Evolutionary conservation across 257 asterid genomes (phyloP), one percentile per base, ranked within the genome.

Genomic region (Nicotiana tabacum): DNA sequence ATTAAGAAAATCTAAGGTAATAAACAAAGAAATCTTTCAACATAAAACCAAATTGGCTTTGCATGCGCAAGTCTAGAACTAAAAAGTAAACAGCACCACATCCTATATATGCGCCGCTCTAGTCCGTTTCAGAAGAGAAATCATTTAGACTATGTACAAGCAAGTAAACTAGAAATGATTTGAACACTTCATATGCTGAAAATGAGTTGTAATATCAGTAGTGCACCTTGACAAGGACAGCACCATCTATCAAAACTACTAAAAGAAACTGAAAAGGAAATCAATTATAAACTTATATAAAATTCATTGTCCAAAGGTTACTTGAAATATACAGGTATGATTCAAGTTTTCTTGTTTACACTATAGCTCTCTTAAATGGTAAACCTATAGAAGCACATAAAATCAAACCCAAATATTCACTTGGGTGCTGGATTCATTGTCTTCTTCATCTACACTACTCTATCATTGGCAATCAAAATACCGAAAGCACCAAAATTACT

Each of bases 321-420:
- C 77, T 18, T 72, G 37, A 72, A 72, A 43, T 72, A 72, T 72
- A 72, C 60, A 72, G 33, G 33, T 72, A 72, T 72, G 51, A 53
- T 24, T 74, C 62, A 3, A 33, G 80, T 13, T 74, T 65, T 27
- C 43, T 74, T 4, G 6, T 58, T 58, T 48, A 74, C 80, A 74
- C 39, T 48, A 48, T 13, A 48, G 80, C 80, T 74, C 80, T 72
- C 62, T 74, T 48, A 43, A 74, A 46, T 60, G 39, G 80, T 27
- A 74, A 43, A 48, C 62, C 62, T 74, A 74, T 74, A 74, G 39
- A 61, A 61, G 58, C 56, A 79, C 60, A 35, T 60, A 24, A 78
- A 74, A 61, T 35, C 24, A 61, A 79, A 11, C 24, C 8, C 77
- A 80, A 43, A 80, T 12, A 13, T 27, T 64, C 58, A 64, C 62